A percentile compares a stretch with the other conserved stretches of the same genome.
phyloP scores from a whole-genome alignment of 331 rosid species.

The Phaseolus coccineus region DNA sequence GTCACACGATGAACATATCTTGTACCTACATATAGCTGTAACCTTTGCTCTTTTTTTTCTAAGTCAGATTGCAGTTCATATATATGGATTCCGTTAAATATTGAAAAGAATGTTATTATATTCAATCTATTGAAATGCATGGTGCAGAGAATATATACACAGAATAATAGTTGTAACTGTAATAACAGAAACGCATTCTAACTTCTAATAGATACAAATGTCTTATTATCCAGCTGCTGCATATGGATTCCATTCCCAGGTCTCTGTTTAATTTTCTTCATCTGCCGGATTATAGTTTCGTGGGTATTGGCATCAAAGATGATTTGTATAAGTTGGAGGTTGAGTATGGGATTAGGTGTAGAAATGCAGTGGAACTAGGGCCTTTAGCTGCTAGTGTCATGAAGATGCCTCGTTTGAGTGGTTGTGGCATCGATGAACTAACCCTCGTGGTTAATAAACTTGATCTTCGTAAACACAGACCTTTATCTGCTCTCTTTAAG shows the following conservation, averaged over 20 bases:
- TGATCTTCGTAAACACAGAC: neutral
- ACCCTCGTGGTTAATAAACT: neutral
- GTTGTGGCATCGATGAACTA: conserved; percentile 1
- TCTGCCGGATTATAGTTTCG: neutral
- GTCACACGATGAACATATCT: too few relatives aligned
- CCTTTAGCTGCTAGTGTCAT: neutral
- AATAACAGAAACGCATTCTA: too few relatives aligned
- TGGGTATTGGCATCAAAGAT: conserved; percentile 10
- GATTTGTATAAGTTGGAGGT: conserved; percentile 1
- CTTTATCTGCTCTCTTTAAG: neutral
- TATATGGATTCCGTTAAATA: too few relatives aligned
- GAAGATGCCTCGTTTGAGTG: neutral
- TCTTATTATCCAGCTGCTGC: neutral
- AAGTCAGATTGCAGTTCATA: neutral
- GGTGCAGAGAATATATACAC: too few relatives aligned
- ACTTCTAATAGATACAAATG: too few relatives aligned
- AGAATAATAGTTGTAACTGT: too few relatives aligned
- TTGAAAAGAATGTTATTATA: too few relatives aligned
- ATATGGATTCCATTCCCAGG: neutral
- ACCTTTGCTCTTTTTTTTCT: too few relatives aligned
- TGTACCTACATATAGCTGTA: too few relatives aligned
- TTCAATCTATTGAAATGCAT: too few relatives aligned
- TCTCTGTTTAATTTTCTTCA: conserved; percentile 20
- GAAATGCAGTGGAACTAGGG: neutral
- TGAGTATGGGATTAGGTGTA: neutral